phyloP scores from a whole-genome alignment of 305 asterid species.

The Fraxinus paxiana region DNA sequence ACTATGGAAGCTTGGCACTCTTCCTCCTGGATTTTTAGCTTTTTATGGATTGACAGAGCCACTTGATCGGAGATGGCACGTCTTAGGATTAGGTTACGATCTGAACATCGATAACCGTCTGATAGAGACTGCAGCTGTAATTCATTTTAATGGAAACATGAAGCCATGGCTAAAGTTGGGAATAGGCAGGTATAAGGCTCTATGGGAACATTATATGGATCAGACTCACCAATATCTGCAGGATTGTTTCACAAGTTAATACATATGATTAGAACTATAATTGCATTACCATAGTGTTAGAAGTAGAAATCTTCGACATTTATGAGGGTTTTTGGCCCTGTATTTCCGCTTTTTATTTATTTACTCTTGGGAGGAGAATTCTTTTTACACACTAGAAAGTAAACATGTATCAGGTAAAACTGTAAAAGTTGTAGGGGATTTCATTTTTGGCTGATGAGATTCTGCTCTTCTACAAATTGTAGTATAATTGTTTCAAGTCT shows the following conservation, averaged over 20 bases:
- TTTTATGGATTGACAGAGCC: slow-evolving; percentile 52
- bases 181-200: slow-evolving; percentile 39
- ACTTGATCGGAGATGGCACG: slow-evolving; percentile 56
- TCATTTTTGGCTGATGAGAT: slow-evolving; percentile 21
- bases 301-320: background rate
- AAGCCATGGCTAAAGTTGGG: slow-evolving; percentile 57
- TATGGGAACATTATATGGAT: slow-evolving; percentile 47
- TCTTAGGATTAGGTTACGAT: slow-evolving; percentile 50
- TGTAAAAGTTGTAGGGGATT: slow-evolving; percentile 16
- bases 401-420: slow-evolving; percentile 27
- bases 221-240: slow-evolving; percentile 34
- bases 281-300: slow-evolving; percentile 32
- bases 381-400: slow-evolving; percentile 17
- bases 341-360: slow-evolving; percentile 8
- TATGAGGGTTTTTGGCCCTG: slow-evolving; percentile 3
- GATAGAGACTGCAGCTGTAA: slow-evolving; percentile 47
- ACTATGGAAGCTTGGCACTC: slow-evolving; percentile 50
- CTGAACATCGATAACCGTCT: slow-evolving; percentile 34
- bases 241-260: slow-evolving; percentile 39
- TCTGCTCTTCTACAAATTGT: slow-evolving; percentile 25
- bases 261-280: slow-evolving; percentile 19
- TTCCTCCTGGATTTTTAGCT: slow-evolving; percentile 47
- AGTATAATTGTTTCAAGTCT: slow-evolving; percentile 9
- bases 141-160: slow-evolving; percentile 54
- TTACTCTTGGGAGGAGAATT: slow-evolving; percentile 13